These are phyloP conservation scores for Pachysandra terminalis DNA, from an alignment of 164 flowering plant genomes.

Conservation along the genomic window DNA sequence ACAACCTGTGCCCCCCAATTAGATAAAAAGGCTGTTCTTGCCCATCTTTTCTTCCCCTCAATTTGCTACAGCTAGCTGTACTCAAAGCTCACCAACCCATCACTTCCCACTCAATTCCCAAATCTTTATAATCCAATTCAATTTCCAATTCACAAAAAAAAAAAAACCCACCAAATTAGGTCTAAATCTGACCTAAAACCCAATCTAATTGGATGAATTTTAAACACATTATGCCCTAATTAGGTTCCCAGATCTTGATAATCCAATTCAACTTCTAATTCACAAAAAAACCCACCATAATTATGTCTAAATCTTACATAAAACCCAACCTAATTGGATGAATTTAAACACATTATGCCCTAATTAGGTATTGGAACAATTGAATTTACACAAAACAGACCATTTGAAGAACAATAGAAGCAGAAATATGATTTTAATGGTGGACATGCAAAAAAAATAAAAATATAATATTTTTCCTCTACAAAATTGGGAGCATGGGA, in stretches of 20 bases:
- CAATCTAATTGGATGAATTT: background rate
- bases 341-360: no score
- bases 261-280: no score
- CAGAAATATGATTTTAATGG: background rate
- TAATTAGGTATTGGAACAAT: no score
- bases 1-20: slow-evolving; percentile 2
- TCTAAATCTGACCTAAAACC: background rate
- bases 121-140: background rate
- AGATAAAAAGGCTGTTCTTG: background rate
- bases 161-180: background rate
- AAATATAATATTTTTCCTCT: slow-evolving; percentile 2
- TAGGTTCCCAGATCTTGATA: no score
- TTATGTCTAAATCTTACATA: background rate
- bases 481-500: slow-evolving; percentile 10
- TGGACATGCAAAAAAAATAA: background rate
- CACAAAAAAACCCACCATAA: background rate
- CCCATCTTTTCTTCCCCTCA: background rate
- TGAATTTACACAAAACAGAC: no score
- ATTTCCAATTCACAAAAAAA: no score
- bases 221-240: no score
- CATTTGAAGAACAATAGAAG: no score
- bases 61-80: background rate
- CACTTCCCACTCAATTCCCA: background rate
- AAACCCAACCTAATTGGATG: no score
- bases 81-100: no score